Evolutionary conservation across 1,284 basidiomycete genomes (phyloP).

Genomic region (Malassezia caprae): DNA sequence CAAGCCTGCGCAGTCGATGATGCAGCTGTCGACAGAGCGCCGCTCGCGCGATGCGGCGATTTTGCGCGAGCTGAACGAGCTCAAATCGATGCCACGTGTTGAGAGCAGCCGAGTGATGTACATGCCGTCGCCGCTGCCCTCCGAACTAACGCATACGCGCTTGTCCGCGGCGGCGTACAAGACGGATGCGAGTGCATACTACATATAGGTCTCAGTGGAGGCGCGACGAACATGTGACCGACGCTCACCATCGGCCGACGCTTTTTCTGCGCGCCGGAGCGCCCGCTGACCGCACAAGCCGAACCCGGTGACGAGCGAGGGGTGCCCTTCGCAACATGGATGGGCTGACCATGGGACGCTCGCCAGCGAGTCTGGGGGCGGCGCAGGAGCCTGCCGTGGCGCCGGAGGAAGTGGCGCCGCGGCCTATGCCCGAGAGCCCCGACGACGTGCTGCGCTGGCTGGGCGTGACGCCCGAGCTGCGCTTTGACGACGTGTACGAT

Average conservation of each 20-base stretch:
- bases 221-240: background rate
- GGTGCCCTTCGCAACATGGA: background rate
- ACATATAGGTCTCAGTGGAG: slow-evolving; percentile 4
- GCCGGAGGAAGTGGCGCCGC: background rate
- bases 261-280: background rate
- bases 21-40: background rate
- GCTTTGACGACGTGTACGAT: slow-evolving; percentile 20
- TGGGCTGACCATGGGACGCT: background rate
- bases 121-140: slow-evolving; percentile 2
- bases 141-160: slow-evolving; percentile 2
- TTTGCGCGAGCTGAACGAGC: slow-evolving; percentile 16
- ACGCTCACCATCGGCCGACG: background rate
- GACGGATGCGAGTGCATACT: slow-evolving; percentile 14
- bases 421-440: background rate
- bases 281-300: background rate
- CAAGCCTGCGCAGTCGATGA: slow-evolving; percentile 9
- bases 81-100: slow-evolving; percentile 15
- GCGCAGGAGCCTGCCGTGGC: background rate
- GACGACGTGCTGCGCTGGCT: background rate
- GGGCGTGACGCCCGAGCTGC: background rate
- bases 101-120: slow-evolving; percentile 17
- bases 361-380: background rate
- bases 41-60: slow-evolving; percentile 8
- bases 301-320: background rate
- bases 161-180: slow-evolving; percentile 9